Base-by-base conservation (phyloP, 2,329 filamentous ascomycete species). In the Aspergillus candidus region DNA sequence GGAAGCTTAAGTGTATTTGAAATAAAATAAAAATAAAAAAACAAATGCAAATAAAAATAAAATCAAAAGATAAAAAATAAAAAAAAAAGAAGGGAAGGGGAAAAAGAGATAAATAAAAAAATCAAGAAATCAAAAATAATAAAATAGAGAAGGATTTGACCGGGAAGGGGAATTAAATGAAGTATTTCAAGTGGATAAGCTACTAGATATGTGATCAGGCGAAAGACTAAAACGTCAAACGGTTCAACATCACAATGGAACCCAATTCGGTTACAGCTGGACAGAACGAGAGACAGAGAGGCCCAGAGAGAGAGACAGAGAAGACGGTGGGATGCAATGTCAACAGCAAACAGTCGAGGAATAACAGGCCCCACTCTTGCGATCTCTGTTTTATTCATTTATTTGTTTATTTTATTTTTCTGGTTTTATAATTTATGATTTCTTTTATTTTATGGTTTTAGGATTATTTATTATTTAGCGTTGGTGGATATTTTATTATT, bases 191-290 rank as follows among this genome's bases (percentile, higher is more conserved):
- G 59, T 62, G 59, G 60, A 61, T 60, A 60, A 54, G 51, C 54
- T 27, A 27, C 22, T 56, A 56, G 54, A 57, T 58, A 58, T 59
- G 55, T 58, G 60, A 62, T 60, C 61, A 59, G 59, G 59, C 59
- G 51, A 50, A 50, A 52, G 49, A 46, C 53, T 46, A 49, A 51
- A 55, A 54, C 52, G 53, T 62, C 53, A 60, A 27, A 63, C 53
- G 52, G 57, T 60, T 57, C 54, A 57, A 45, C 48, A 59, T 60
- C 49, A 48, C 36, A 43, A 52, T 52, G 48, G 49, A 51, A 47
- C 44, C 54, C 53, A 59, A 62, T 62, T 58, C 52, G 59, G 59
- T 62, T 58, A 60, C 61, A 62, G 59, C 60, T 63, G 61, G 61
- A 61, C 55, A 61, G 52, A 54, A 48, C 46, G 43, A 43, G 47